These are phyloP conservation scores for bread wheat (Triticum aestivum) DNA, from an alignment of 176 grass and related monocot species.

Conservation along the genomic window IWGSC_CS_RefSeq_v2.1 NC_057811.1:427654315-427654814, in stretches of 20 bases:
- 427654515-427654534: background rate
- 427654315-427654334: too few species aligned
- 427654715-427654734: conserved; percentile 33
- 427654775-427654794: background rate
- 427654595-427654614: conserved; percentile 36
- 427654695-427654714: background rate
- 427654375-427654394: too few species aligned
- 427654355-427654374: background rate
- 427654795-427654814: conserved; percentile 19
- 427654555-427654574: conserved; percentile 26
- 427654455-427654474: too few species aligned
- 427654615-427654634: conserved; percentile 40
- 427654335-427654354: too few species aligned
- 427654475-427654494: too few species aligned
- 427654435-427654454: too few species aligned
- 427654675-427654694: conserved; percentile 21
- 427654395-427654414: too few species aligned
- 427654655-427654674: conserved; percentile 33
- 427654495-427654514: too few species aligned
- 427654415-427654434: too few species aligned
- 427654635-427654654: conserved; percentile 11
- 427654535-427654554: conserved; percentile 22
- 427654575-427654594: conserved; percentile 58
- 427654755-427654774: conserved; percentile 32
- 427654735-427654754: conserved; percentile 27